phyloP scores from a whole-genome alignment of 2,329 filamentous ascomycete species.

The Penicillium sp. region DNA sequence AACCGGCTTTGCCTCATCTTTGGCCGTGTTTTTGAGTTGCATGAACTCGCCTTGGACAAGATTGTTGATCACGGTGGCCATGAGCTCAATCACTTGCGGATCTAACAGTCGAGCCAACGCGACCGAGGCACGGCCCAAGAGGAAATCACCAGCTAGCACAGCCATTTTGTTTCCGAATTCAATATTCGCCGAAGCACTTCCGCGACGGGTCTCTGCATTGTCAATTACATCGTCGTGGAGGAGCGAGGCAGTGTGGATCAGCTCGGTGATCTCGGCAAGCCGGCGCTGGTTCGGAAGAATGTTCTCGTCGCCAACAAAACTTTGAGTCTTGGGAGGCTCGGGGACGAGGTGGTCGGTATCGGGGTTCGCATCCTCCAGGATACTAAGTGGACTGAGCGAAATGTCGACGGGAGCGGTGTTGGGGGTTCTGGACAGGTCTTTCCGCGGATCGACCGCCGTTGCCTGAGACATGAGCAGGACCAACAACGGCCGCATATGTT shows the following conservation, averaged over 20 bases:
- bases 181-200: constrained; percentile 80
- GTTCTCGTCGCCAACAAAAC: constrained; percentile 44
- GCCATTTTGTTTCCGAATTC: constrained; percentile 99
- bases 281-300: constrained; percentile 91
- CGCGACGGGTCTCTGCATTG: constrained; percentile 76
- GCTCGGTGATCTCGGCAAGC: constrained; percentile 90
- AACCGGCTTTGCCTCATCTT: constrained; percentile 73
- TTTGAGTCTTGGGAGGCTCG: constrained; percentile 31
- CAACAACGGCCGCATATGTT: constrained; percentile 90
- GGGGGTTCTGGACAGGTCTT: constrained; percentile 37
- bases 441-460: constrained; percentile 71
- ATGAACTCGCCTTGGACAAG: constrained; percentile 98
- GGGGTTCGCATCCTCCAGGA: constrained; percentile 79
- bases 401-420: constrained; percentile 47
- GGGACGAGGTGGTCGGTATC: constrained; percentile 52
- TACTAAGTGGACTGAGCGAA: constrained; percentile 53
- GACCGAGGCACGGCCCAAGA: constrained; percentile 87
- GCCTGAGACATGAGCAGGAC: constrained; percentile 95
- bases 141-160: constrained; percentile 91
- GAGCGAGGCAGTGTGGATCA: constrained; percentile 94
- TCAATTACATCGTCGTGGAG: constrained; percentile 99
- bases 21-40: constrained; percentile 94
- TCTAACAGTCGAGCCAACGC: constrained; percentile 84
- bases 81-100: constrained; percentile 86
- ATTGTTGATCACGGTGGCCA: constrained; percentile 95